phyloP scores from a whole-genome alignment of 441 rosid genomes.

The Eruca vesicaria region DNA sequence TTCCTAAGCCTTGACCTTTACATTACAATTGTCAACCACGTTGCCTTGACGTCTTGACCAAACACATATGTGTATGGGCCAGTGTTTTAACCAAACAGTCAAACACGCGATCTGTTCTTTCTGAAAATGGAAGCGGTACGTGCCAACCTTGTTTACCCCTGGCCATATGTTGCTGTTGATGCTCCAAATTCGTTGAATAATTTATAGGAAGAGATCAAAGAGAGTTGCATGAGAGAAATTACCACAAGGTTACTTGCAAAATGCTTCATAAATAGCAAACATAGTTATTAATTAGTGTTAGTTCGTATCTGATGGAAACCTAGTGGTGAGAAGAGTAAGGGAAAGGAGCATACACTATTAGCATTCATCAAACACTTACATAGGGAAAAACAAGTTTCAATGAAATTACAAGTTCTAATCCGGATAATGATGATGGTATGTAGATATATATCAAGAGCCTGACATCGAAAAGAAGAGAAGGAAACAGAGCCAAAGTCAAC shows the following conservation, averaged over 20 bases:
- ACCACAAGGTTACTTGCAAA: background rate
- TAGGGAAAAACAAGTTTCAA: background rate
- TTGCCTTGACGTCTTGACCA: background rate
- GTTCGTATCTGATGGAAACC: background rate
- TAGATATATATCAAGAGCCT: background rate
- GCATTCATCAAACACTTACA: background rate
- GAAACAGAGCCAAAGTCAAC: slow-evolving; percentile 27
- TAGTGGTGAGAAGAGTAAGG: background rate
- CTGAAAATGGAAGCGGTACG: background rate
- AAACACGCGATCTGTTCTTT: background rate
- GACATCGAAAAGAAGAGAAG: slow-evolving; percentile 18
- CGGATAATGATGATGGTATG: background rate
- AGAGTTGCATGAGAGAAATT: background rate
- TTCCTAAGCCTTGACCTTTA: background rate
- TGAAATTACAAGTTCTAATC: background rate
- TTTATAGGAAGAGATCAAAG: background rate
- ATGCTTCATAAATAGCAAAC: background rate
- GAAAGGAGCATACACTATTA: background rate
- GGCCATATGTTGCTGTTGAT: background rate
- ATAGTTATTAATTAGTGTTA: background rate
- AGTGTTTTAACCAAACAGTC: background rate
- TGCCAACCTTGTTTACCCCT: background rate
- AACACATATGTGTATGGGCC: background rate
- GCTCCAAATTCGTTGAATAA: background rate
- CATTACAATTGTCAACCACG: background rate